A percentile compares a stretch with the other conserved stretches of the same genome.
Conservation (phyloP, 2,329 filamentous ascomycete species). For the Trichoderma breve region DNA sequence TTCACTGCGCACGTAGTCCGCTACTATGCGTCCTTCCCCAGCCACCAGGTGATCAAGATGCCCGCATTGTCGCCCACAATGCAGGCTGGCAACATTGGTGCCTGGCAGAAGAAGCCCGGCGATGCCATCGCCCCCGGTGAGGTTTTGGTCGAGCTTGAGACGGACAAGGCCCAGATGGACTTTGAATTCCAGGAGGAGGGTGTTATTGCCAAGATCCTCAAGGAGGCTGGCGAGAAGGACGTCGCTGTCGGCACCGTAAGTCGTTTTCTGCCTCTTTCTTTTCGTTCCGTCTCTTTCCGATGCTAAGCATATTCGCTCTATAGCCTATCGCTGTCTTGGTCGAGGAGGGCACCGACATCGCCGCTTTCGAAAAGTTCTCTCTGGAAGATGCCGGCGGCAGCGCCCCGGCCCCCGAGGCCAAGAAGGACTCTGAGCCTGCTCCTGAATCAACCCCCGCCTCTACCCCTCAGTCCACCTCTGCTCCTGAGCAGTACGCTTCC, state of each 20-base stretch:
- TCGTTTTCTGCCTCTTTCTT: constrained; percentile 29
- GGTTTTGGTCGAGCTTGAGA: constrained; percentile 97
- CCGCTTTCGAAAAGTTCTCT: constrained; percentile 85
- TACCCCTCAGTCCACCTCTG: constrained; percentile 42
- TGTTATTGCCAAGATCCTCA: constrained; percentile 89
- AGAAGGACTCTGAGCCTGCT: constrained; percentile 65
- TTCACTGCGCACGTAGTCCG: constrained; percentile 56
- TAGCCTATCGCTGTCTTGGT: constrained; percentile 96
- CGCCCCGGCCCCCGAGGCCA: constrained; percentile 60
- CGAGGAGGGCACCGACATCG: constrained; percentile 83
- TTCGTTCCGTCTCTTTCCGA: constrained; percentile 2
- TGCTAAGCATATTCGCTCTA: constrained; percentile 11
- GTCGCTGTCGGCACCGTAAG: constrained; percentile 90
- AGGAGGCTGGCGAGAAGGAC: constrained; percentile 91
- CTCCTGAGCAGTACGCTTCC: constrained; percentile 68
- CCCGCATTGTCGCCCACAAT: constrained; percentile 97
- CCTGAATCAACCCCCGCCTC: constrained; percentile 55
- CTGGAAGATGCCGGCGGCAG: constrained; percentile 89
- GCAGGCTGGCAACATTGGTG: constrained; percentile 92
- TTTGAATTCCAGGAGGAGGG: constrained; percentile 99
- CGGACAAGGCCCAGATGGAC: constrained; percentile 99
- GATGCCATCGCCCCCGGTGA: constrained; percentile 86
- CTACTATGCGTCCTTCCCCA: constrained; percentile 80
- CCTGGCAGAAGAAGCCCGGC: constrained; percentile 96
- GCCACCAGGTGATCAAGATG: constrained; percentile 96